Conservation (phyloP, 768 basidiomycete genomes). For the Solioccasus polychromus region DNA sequence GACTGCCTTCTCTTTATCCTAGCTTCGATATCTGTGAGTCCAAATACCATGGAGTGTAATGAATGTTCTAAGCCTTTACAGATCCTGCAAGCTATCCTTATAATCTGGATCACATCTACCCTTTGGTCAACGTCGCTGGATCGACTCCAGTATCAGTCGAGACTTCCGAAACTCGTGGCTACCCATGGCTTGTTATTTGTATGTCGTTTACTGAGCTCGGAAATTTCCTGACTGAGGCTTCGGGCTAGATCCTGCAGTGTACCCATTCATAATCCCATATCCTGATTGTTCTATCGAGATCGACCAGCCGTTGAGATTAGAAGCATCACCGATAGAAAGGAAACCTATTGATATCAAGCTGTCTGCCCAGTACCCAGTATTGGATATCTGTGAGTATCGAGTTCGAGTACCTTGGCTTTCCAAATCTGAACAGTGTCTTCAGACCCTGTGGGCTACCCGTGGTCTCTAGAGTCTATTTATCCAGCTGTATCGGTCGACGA, state of each 20-base stretch:
- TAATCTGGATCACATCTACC: constrained; percentile 38
- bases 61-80: constrained; percentile 10
- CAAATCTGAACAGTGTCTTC: not conserved
- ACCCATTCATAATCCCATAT: constrained; percentile 21
- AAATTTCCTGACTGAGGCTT: not conserved
- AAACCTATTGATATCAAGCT: constrained; percentile 14
- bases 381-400: constrained; percentile 35
- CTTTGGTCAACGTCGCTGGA: constrained; percentile 4
- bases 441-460: constrained; percentile 27
- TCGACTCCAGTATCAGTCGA: constrained; percentile 6
- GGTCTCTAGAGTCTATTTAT: constrained; percentile 26
- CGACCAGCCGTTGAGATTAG: not conserved
- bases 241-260: constrained; percentile 20
- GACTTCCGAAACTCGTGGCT: constrained; percentile 19
- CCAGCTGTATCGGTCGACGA: constrained; percentile 10
- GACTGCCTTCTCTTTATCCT: constrained; percentile 13
- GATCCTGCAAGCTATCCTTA: constrained; percentile 42
- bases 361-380: constrained; percentile 17
- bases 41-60: not conserved
- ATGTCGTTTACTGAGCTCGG: constrained; percentile 9
- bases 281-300: constrained; percentile 7
- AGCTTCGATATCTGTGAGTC: constrained; percentile 35
- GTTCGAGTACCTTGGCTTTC: not conserved
- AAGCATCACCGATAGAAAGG: not conserved
- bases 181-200: constrained; percentile 41